Percentiles rank a stretch among this genome's conserved stretches.
Evolutionary conservation across 176 grass and related monocot genomes (phyloP).

Genomic region (Dactylis glomerata): DNA sequence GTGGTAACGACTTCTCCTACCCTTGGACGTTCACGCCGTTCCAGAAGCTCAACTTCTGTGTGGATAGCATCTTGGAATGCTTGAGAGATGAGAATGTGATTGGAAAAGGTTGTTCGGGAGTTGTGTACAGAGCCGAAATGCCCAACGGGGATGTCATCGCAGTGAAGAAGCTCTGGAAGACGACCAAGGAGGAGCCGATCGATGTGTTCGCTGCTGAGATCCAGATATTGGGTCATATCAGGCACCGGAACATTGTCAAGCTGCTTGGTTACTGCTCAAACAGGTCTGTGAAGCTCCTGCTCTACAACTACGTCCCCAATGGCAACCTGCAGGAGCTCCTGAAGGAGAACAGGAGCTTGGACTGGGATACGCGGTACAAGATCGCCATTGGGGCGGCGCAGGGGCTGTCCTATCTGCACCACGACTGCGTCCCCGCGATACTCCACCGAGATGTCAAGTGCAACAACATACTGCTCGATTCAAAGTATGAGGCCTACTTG

Average conservation of each 20-base stretch:
- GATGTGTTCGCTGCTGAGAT: slow-evolving; percentile 76
- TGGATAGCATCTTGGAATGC: slow-evolving; percentile 72
- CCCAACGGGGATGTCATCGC: slow-evolving; percentile 80
- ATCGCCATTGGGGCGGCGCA: slow-evolving; percentile 70
- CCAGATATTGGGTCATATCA: slow-evolving; percentile 92
- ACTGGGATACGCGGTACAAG: slow-evolving; percentile 95
- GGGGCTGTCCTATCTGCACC: slow-evolving; percentile 88
- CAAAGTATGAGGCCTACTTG: slow-evolving; percentile 79
- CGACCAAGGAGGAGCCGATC: slow-evolving; percentile 60
- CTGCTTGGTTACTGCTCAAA: slow-evolving; percentile 93
- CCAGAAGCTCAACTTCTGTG: slow-evolving; percentile 80
- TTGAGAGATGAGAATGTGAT: slow-evolving; percentile 92
- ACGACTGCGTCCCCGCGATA: slow-evolving; percentile 81
- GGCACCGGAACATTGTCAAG: slow-evolving; percentile 95
- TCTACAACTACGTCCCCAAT: slow-evolving; percentile 96
- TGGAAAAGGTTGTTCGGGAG: slow-evolving; percentile 86
- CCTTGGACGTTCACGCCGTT: slow-evolving; percentile 89
- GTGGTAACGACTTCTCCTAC: slow-evolving; percentile 78
- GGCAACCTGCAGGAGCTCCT: slow-evolving; percentile 88
- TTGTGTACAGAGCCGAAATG: slow-evolving; percentile 96
- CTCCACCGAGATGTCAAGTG: slow-evolving; percentile 94
- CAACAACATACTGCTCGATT: slow-evolving; percentile 94
- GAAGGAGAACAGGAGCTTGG: slow-evolving; percentile 68
- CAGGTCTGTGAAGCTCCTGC: slow-evolving; percentile 78
- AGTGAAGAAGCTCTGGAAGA: slow-evolving; percentile 93